Evolutionary conservation across 106 monocot genomes (phyloP).

Genomic region (Allium cepa): DNA sequence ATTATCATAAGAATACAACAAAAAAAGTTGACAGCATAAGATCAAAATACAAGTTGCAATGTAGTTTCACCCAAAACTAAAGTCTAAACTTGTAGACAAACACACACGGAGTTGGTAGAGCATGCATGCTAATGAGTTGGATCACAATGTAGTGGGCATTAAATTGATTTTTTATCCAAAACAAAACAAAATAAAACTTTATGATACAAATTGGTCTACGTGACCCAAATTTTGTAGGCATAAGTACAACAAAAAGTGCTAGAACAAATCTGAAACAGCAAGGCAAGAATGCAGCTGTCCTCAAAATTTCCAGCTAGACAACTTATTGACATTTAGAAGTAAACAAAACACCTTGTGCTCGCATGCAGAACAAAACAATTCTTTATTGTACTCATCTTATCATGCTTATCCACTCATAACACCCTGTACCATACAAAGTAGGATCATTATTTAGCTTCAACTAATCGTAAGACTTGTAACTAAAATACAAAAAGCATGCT

Average conservation of each 20-base stretch:
- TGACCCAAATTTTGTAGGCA: not conserved
- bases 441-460: too few species aligned
- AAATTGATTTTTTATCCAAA: not conserved
- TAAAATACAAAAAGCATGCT: too few species aligned
- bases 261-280: not conserved
- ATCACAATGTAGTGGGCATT: not conserved
- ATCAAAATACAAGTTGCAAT: too few species aligned
- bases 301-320: conserved; percentile 2
- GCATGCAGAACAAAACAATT: not conserved
- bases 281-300: not conserved
- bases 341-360: not conserved
- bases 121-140: not conserved
- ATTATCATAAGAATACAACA: too few species aligned
- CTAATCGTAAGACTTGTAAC: too few species aligned
- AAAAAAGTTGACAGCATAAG: too few species aligned
- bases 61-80: too few species aligned
- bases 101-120: not conserved
- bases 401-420: conserved; percentile 1
- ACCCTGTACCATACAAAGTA: not conserved
- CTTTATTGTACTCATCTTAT: not conserved
- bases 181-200: conserved; percentile 3
- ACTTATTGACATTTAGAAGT: not conserved
- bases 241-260: not conserved
- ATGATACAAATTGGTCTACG: not conserved
- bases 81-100: too few species aligned